These are phyloP conservation scores for Colletotrichum lupini DNA, from an alignment of 2,329 filamentous ascomycete species.

Conservation along the genomic window DNA sequence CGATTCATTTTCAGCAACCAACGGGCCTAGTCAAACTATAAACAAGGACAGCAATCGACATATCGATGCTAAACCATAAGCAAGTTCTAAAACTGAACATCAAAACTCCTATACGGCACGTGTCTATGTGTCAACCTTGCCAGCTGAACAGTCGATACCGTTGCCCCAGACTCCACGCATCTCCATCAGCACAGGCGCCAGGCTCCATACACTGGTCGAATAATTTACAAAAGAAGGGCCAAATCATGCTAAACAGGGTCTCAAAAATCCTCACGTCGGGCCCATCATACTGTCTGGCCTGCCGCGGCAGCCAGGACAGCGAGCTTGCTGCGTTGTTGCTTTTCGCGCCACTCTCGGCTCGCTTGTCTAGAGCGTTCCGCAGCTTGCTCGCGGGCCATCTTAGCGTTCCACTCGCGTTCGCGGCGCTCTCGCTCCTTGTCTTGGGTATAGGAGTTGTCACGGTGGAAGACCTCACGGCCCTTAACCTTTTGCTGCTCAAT, in stretches of 20 bases:
- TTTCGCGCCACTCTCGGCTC: slow-evolving; percentile 72
- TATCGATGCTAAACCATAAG: not conserved
- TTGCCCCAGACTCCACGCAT: slow-evolving; percentile 6
- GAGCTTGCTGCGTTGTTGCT: slow-evolving; percentile 57
- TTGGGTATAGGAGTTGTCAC: slow-evolving; percentile 59
- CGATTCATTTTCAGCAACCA: not conserved
- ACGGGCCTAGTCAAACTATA: not conserved
- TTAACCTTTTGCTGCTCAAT: slow-evolving; percentile 61
- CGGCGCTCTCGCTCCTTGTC: slow-evolving; percentile 64
- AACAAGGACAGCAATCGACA: not conserved
- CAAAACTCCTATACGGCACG: not conserved
- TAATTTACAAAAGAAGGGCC: slow-evolving; percentile 2
- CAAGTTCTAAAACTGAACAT: not conserved
- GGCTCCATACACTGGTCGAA: not conserved
- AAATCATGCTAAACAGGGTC: not conserved
- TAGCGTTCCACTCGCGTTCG: slow-evolving; percentile 65
- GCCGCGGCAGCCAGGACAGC: slow-evolving; percentile 15
- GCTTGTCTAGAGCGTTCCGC: slow-evolving; percentile 69
- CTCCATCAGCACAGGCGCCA: not conserved
- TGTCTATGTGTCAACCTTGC: not conserved
- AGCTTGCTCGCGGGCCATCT: slow-evolving; percentile 67
- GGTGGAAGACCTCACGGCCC: slow-evolving; percentile 64
- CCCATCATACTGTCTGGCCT: slow-evolving; percentile 4
- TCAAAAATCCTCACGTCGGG: no score
- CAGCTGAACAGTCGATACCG: not conserved